phyloP scores from a whole-genome alignment of 2,329 filamentous ascomycete genomes.

The Botrytis tulipae region DNA sequence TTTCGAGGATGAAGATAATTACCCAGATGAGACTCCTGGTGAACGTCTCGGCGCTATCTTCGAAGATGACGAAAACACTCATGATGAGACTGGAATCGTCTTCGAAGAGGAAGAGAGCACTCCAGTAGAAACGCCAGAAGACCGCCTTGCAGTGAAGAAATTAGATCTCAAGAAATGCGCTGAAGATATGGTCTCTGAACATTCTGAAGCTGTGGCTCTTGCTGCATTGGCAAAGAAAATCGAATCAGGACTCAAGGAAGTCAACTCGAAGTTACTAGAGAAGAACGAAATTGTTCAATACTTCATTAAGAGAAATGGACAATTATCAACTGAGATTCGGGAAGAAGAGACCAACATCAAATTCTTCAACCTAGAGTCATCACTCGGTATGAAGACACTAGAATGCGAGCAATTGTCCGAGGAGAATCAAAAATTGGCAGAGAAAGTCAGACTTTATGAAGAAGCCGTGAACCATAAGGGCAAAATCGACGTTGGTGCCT shows the following conservation, averaged over 20 bases:
- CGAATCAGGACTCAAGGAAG: slow-evolving; percentile 19
- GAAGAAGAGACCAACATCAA: slow-evolving; percentile 18
- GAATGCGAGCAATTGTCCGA: slow-evolving; percentile 18
- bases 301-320: slow-evolving; percentile 16
- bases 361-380: slow-evolving; percentile 15
- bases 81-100: slow-evolving; percentile 4
- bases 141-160: slow-evolving; percentile 14
- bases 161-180: slow-evolving; percentile 14
- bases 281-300: slow-evolving; percentile 21
- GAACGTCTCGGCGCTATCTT: slow-evolving; percentile 11
- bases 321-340: slow-evolving; percentile 16
- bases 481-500: slow-evolving; percentile 19
- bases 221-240: slow-evolving; percentile 18
- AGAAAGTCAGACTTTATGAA: slow-evolving; percentile 18
- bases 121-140: slow-evolving; percentile 10
- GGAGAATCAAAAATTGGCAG: slow-evolving; percentile 15
- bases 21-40: slow-evolving; percentile 8
- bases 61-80: slow-evolving; percentile 6
- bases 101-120: slow-evolving; percentile 9
- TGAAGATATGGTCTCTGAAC: slow-evolving; percentile 17
- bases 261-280: slow-evolving; percentile 17
- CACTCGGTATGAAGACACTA: slow-evolving; percentile 9
- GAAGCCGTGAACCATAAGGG: slow-evolving; percentile 20
- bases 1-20: slow-evolving; percentile 16
- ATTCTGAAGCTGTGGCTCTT: slow-evolving; percentile 19